Evolutionary conservation across 345 rosid species (phyloP).

Genomic region (Eucalyptus marginata): DNA sequence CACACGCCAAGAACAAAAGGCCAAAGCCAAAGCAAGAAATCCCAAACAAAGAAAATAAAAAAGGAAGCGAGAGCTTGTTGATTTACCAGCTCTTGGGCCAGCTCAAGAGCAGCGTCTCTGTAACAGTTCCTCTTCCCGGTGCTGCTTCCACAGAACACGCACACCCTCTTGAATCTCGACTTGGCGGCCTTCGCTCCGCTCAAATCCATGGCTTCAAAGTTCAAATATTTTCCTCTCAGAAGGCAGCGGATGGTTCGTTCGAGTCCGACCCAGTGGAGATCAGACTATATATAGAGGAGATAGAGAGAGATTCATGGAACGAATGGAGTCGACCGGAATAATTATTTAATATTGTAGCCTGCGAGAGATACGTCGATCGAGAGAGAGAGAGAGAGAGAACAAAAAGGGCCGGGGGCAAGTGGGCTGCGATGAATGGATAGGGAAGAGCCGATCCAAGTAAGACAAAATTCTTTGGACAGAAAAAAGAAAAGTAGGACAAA

Average conservation of each 20-base stretch:
- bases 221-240: background rate
- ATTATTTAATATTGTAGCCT: background rate
- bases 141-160: constrained; percentile 39
- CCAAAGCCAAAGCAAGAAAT: background rate
- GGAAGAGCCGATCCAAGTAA: background rate
- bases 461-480: background rate
- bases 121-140: constrained; percentile 74
- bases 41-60: background rate
- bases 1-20: background rate
- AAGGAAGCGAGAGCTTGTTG: background rate
- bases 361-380: background rate
- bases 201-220: background rate
- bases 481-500: background rate
- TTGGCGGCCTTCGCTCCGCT: background rate
- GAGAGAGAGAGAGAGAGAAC: background rate
- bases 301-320: background rate
- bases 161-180: constrained; percentile 61
- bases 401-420: background rate
- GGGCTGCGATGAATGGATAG: background rate
- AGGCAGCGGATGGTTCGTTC: background rate
- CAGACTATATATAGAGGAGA: background rate
- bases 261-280: background rate
- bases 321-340: background rate
- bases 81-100: constrained; percentile 75
- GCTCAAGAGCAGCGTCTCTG: constrained; percentile 67